Base-by-base conservation (phyloP, 257 asterid genomes). In the Haberlea rhodopensis region DNA sequence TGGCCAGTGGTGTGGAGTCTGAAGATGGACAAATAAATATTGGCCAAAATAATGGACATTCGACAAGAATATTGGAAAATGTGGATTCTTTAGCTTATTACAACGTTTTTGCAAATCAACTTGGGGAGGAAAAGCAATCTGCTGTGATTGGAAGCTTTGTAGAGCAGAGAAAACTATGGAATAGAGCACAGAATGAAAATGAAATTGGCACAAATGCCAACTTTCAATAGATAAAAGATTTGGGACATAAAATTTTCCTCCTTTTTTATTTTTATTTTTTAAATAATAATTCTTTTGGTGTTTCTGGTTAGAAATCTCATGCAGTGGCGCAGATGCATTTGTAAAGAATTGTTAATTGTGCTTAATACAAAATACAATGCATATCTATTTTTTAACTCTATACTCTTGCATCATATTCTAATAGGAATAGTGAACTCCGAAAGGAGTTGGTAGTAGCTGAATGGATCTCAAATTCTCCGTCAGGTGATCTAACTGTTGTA, bases 61-160 rank as follows among this genome's bases (percentile, higher is more conserved):
- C 55, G 34, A 87, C 87, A 66, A 83, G 62, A 26, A 81, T 89
- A 34, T 61, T 91, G 81, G 78, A 82, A 76, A n/a, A 73, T 73
- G 67, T 91, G 26, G 82, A 85, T 75, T 68, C 78, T 34, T 25
- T n/a, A 25, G 84, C 84, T 28, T 87, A 63, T 72, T 87, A 80
- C 55, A 40, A 75, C 5, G 53, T 32, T 32, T 83, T 85, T 57
- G 85, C 85, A 0, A 72, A 55, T 72, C 80, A 66, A 74, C 92
- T 91, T 8, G 85, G 92, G 45, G 71, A 75, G 8, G 65, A 73
- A 55, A 79, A 78, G 8, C 86, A 78, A 57, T 86, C 95, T 54
- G 95, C 95, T 57, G 82, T 83, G 13, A 68, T 85, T 71, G 87
- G 86, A 75, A 88, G 96, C 83, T 88, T 86, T 70, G 76, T 71